Percentiles rank a stretch among this genome's conserved stretches.
Evolutionary conservation across 331 rosid species (phyloP).

Genomic region (Quercus tomentella): DNA sequence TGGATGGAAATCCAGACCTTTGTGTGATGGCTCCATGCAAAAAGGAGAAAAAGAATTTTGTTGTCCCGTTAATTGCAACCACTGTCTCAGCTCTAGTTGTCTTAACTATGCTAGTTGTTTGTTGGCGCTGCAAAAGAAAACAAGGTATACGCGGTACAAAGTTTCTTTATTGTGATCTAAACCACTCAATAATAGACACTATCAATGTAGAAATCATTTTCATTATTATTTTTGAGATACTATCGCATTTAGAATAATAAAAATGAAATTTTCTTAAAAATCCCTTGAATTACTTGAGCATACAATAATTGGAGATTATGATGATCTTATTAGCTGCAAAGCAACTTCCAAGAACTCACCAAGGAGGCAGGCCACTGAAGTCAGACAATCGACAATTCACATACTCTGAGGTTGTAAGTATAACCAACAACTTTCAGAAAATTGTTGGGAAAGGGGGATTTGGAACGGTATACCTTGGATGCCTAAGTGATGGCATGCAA

Average conservation of each 20-base stretch:
- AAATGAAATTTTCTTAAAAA: neutral
- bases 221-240: neutral
- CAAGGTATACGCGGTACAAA: conserved; percentile 4
- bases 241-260: neutral
- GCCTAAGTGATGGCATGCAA: conserved; percentile 19
- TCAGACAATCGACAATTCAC: conserved; percentile 17
- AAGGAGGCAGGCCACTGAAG: conserved; percentile 10
- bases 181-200: neutral
- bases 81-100: conserved; percentile 13
- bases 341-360: neutral
- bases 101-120: conserved; percentile 1
- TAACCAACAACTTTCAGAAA: conserved; percentile 40
- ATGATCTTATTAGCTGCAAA: conserved; percentile 9
- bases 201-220: neutral
- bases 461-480: conserved; percentile 34
- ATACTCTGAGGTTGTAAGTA: conserved; percentile 22
- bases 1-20: conserved; percentile 31
- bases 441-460: conserved; percentile 43
- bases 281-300: neutral
- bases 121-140: conserved; percentile 17
- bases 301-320: neutral
- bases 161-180: neutral
- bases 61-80: conserved; percentile 23
- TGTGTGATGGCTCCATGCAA: conserved; percentile 26
- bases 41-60: conserved; percentile 6